Evolutionary conservation across 768 basidiomycete genomes (phyloP).

Genomic region (Tricholoma bakamatsutake): DNA sequence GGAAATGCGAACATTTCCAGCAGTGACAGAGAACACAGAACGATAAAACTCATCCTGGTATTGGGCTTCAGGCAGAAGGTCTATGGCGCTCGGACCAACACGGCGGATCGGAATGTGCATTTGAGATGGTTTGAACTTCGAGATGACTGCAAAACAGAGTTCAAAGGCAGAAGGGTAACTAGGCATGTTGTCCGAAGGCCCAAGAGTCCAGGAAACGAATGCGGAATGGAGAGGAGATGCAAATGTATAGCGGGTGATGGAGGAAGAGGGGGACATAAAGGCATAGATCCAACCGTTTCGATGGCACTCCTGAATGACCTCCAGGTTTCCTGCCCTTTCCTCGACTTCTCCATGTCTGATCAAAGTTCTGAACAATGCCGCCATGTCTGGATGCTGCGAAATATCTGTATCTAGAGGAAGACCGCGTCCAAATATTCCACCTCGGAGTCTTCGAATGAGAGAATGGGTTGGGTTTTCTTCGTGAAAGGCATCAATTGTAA

Average conservation of each 20-base stretch:
- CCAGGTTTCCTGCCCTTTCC: neutral
- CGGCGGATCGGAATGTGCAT: neutral
- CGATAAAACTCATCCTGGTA: neutral
- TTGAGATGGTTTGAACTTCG: too few relatives aligned
- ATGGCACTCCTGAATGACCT: neutral
- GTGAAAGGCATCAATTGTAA: neutral
- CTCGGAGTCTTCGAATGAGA: neutral
- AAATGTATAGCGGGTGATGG: neutral
- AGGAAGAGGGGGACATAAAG: neutral
- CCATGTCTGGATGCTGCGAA: neutral
- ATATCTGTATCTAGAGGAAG: neutral
- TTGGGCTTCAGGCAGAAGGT: neutral
- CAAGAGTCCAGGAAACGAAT: neutral
- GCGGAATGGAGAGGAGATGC: neutral
- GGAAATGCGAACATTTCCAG: neutral
- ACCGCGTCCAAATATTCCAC: neutral
- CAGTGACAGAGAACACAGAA: neutral
- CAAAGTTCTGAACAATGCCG: neutral
- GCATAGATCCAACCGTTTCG: neutral
- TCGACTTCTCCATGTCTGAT: neutral
- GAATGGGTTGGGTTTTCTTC: neutral
- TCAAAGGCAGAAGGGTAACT: neutral
- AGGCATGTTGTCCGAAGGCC: neutral
- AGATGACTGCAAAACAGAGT: neutral
- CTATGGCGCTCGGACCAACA: neutral